Evolutionary conservation across 2,329 filamentous ascomycete species (phyloP), one percentile per base, ranked within the genome.

Genomic region (Didymellaceae sp.): DNA sequence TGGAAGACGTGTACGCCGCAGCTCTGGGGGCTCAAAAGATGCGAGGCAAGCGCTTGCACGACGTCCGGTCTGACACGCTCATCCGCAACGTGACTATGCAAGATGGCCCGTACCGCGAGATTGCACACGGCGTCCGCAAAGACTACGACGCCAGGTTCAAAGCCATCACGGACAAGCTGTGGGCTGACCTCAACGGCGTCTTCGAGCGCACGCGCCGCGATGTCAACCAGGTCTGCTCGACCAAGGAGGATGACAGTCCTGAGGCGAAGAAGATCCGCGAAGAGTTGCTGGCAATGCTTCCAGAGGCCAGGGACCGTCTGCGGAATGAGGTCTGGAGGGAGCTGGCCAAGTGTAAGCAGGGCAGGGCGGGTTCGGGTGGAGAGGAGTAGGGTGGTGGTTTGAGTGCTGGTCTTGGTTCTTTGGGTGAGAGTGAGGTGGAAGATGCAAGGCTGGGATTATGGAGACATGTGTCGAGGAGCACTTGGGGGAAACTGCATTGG

Each of bases 1-100:
- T 67, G 48, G 4, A 22, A 3, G 5, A 37, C 1, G 37, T 59
- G 17, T 65, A 67, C 34, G 13, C 25, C 7, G n/a, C 38, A 10
- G 55, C 55, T 2, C n/a, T 40, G 2, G 7, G 18, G 6, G 14
- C 48, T 0, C 18, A 18, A 1, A 46, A 13, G 48, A 40, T 13
- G 44, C 61, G 31, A 13, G 50, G 17, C 28, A 42, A 8, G 6
- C 25, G 1, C 25, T 6, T 45, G 2, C 32, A 45, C 24, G 42
- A 45, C 24, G 24, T 10, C 1, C 42, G 42, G 8, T 5, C 42
- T 1, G 24, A 14, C 13, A 25, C 16, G 4, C 14, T 45, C 20
- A 16, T 22, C 2, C 24, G 32, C 14, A 25, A 17, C 11, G 31
- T 45, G 8, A 45, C 32, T 0, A 18, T 8, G 7, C 32, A 45